Base-by-base conservation (phyloP, 441 rosid species). In the Populus hybrid region DNA sequence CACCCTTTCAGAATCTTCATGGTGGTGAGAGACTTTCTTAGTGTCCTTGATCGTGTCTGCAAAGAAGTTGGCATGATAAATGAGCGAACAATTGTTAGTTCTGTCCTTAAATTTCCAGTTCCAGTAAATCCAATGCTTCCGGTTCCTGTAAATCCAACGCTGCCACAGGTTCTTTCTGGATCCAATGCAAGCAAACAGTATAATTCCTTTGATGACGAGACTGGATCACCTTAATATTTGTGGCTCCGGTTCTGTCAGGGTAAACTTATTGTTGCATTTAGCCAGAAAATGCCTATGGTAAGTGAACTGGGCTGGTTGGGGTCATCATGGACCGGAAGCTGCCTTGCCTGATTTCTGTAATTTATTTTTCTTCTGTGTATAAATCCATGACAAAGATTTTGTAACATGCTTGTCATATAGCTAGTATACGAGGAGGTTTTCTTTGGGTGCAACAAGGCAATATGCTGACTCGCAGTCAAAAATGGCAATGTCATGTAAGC, bases 1-100 rank as follows among this genome's bases (percentile, higher is more conserved):
- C 98, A 92, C 68, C 98, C 98, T 3, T 93, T 95, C 85, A 86
- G 98, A 82, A 95, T 95, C 85, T 95, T 95, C 86, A 78, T 92
- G 98, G 98, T 95, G 73, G 98, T 94, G 66, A 85, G 98, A 74
- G 98, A 94, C 84, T 94, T 94, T 76, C 91, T 94, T 3, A 77
- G 87, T 4, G 85, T 92, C 71, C 92, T 95, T 9, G 96, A 95
- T 76, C 86, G 98, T 77, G 98, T 95, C 9, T 95, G 98, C 91
- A 92, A 91, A 76, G 98, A 95, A 85, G 94, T 91, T 4, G 91
- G 84, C 24, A 87, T 86, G 89, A 89, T 92, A 79, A 93, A 93
- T 63, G 97, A 93, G 80, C 88, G 96, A 74, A 93, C 98, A 8
- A 84, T 85, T 75, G 89, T 92, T 74, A 93, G 95, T 82, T 90